phyloP scores from a whole-genome alignment of 169 alveolate genomes.

The Babesia bovis region DNA sequence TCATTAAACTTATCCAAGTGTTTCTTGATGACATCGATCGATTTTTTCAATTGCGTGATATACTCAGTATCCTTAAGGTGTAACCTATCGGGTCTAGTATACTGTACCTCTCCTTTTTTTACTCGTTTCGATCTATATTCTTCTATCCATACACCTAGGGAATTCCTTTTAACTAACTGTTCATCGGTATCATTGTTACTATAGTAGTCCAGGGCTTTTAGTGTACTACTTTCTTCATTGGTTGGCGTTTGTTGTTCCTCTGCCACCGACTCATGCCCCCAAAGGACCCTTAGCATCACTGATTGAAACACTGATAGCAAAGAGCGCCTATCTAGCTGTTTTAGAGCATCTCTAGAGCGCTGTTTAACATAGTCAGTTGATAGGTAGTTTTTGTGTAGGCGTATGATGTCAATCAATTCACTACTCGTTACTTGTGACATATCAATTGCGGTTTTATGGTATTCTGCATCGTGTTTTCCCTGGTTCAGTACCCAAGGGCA shows the following conservation, averaged over 20 bases:
- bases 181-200: not conserved
- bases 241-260: constrained; percentile 5
- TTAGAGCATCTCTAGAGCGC: constrained; percentile 52
- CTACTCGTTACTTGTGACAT: constrained; percentile 26
- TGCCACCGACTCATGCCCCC: constrained; percentile 45
- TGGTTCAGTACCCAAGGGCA: constrained; percentile 62
- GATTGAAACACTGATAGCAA: constrained; percentile 62
- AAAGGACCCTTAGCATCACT: constrained; percentile 39
- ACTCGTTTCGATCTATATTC: constrained; percentile 22
- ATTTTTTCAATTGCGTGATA: constrained; percentile 1
- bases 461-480: constrained; percentile 40
- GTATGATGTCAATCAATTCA: constrained; percentile 49
- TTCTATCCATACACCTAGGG: constrained; percentile 44
- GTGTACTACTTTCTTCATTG: not conserved
- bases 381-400: constrained; percentile 57
- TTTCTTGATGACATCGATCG: not conserved
- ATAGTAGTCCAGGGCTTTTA: not conserved
- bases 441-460: constrained; percentile 27
- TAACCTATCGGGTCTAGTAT: constrained; percentile 15
- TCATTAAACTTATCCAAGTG: constrained; percentile 40
- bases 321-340: constrained; percentile 28
- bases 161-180: constrained; percentile 23
- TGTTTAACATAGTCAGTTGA: constrained; percentile 55
- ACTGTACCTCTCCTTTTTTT: not conserved
- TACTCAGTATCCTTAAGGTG: constrained; percentile 30